Base-by-base conservation (phyloP, 192 early-diverging fungal genomes). In the Podila epicladia region DNA sequence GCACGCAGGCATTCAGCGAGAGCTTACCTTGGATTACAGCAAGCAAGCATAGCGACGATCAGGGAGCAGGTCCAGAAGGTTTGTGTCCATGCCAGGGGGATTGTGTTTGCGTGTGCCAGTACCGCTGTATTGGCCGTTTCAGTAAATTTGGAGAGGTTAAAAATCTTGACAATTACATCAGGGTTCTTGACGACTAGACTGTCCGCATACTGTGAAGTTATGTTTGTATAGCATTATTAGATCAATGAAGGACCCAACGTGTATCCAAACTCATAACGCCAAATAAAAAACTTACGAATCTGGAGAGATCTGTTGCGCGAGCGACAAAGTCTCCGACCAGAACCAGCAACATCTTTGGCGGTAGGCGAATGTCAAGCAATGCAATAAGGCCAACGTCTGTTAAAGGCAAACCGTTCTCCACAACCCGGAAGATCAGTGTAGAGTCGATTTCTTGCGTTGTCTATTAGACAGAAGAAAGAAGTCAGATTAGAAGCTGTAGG, bases 381-480 rank as follows among this genome's bases (percentile, higher is more conserved):
- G 77, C 77, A n/a, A 65, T 51, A 5, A 80, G 58, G 15, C 71
- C 77, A 22, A 24, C 15, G 6, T 80, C 77, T 4, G 65, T 73
- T 45, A 80, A 41, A 5, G 77, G 77, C 15, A 80, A 29, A 17
- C 77, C 77, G 41, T 73, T 72, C 45, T 80, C 77, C 3, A 65
- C 62, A 8, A 80, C 70, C 26, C 71, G 71, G 41, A 50, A 65
- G 19, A 80, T 80, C 13, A 80, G 45, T 7, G 51, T 53, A 1
- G 53, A 37, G 33, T 80, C 77, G 28, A 80, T 72, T 31, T 80
- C 77, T 60, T 80, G 77, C 4, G 77, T 69, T 2, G 71, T 72
- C 77, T 80, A 68, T 41, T 7, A 41, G 9, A 63, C 0, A 37
- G 19, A 11, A 41, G 19, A 1, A 9, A n/a, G 11, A 5, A 17